Evolutionary conservation across 768 basidiomycete genomes (phyloP).

Genomic region (Cystofilobasidium bisporidii): DNA sequence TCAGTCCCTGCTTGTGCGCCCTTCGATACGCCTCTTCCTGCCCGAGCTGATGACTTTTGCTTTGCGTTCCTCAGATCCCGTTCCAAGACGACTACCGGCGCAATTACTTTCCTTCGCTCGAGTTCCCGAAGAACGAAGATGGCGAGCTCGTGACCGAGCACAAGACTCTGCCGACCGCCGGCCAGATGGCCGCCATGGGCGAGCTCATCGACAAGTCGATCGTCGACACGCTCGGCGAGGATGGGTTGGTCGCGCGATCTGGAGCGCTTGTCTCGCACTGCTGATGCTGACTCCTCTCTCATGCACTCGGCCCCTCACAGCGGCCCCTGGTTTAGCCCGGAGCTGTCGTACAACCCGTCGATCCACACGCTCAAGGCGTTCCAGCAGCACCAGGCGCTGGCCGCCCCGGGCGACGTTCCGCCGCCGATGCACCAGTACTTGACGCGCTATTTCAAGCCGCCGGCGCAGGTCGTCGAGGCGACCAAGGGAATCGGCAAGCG

Average conservation of each 20-base stretch:
- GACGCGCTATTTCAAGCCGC: slow-evolving; percentile 72
- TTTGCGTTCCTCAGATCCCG: slow-evolving; percentile 56
- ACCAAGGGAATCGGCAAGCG: slow-evolving; percentile 51
- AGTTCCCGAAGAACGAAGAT: slow-evolving; percentile 60
- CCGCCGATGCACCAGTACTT: slow-evolving; percentile 79
- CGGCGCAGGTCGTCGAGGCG: slow-evolving; percentile 56
- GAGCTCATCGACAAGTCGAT: slow-evolving; percentile 82
- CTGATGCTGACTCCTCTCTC: not conserved
- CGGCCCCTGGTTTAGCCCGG: slow-evolving; percentile 66
- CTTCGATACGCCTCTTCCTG: not conserved
- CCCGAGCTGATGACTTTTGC: not conserved
- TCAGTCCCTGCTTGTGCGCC: slow-evolving; percentile 38
- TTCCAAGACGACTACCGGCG: slow-evolving; percentile 89
- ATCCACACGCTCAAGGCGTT: slow-evolving; percentile 89
- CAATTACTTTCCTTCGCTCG: slow-evolving; percentile 74
- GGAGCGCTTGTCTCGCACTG: not conserved
- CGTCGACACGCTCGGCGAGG: slow-evolving; percentile 63
- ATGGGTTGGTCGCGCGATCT: slow-evolving; percentile 48
- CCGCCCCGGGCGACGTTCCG: slow-evolving; percentile 63
- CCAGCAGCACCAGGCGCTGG: slow-evolving; percentile 63
- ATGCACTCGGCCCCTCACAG: not conserved
- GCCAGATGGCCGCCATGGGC: slow-evolving; percentile 73
- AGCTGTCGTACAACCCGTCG: slow-evolving; percentile 73
- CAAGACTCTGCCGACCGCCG: slow-evolving; percentile 68
- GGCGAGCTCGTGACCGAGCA: slow-evolving; percentile 67